phyloP scores from a whole-genome alignment of 2,329 filamentous ascomycete species.

The Alternaria arborescens region DNA sequence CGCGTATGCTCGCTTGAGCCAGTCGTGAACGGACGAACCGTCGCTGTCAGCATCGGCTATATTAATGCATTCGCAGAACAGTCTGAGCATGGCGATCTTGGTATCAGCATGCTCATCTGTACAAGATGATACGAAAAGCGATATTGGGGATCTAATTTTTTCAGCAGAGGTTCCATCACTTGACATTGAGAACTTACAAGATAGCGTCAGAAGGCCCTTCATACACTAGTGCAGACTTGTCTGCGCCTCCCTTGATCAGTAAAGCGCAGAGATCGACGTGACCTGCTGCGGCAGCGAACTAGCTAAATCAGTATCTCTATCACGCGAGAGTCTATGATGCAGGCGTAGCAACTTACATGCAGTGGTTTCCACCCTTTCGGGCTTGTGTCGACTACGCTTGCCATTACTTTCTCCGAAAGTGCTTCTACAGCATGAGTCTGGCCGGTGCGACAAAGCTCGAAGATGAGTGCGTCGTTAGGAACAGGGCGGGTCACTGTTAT shows the following conservation, averaged over 20 bases:
- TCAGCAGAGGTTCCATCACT: not conserved
- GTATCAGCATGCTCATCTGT: constrained; percentile 11
- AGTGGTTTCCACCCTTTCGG: not conserved
- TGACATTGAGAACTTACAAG: not conserved
- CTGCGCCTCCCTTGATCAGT: constrained; percentile 20
- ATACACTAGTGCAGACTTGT: constrained; percentile 25
- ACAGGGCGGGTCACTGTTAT: constrained; percentile 12
- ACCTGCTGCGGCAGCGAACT: constrained; percentile 24
- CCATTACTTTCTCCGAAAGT: constrained; percentile 15
- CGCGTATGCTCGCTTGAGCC: constrained; percentile 25
- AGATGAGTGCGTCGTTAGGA: constrained; percentile 21
- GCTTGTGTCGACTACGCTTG: constrained; percentile 25
- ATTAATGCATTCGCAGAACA: constrained; percentile 27
- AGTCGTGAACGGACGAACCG: constrained; percentile 24
- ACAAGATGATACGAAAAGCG: constrained; percentile 16
- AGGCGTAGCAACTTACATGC: not conserved
- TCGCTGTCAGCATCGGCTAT: constrained; percentile 16
- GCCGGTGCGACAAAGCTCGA: constrained; percentile 20
- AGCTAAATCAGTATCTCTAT: not conserved
- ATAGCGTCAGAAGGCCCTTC: constrained; percentile 21
- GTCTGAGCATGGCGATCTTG: constrained; percentile 24
- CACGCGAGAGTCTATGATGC: no score
- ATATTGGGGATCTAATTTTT: constrained; percentile 15
- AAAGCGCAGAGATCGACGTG: constrained; percentile 19
- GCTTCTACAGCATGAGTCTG: constrained; percentile 21